Conservation (phyloP, 306 rosid genomes). For the Cucurbita ficifolia region DNA sequence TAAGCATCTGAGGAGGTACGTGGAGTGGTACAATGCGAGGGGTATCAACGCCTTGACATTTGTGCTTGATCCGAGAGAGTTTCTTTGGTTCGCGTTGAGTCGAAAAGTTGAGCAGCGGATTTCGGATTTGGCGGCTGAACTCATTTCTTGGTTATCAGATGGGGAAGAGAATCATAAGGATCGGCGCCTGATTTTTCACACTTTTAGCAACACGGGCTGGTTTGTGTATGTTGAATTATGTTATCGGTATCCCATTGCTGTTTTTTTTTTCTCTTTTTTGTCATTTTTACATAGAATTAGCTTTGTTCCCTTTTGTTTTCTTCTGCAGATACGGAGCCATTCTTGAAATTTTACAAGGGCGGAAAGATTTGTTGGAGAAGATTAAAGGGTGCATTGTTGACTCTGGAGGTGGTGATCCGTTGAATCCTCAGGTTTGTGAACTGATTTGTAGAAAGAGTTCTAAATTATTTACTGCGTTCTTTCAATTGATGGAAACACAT, state of each 20-base stretch:
- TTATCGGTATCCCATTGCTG: not conserved
- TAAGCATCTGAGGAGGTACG: conserved; percentile 67
- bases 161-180: conserved; percentile 41
- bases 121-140: conserved; percentile 28
- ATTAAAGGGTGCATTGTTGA: conserved; percentile 70
- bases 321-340: conserved; percentile 55
- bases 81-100: conserved; percentile 45
- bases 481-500: not conserved
- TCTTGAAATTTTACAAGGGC: conserved; percentile 33
- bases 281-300: not conserved
- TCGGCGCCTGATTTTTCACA: conserved; percentile 59
- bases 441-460: not conserved
- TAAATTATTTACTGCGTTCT: not conserved
- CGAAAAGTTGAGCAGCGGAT: conserved; percentile 34
- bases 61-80: conserved; percentile 40
- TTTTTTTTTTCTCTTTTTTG: not conserved
- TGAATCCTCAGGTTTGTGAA: conserved; percentile 55
- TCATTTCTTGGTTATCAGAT: conserved; percentile 41
- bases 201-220: conserved; percentile 95
- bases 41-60: conserved; percentile 62
- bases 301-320: conserved; percentile 5
- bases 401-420: conserved; percentile 83
- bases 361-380: conserved; percentile 42
- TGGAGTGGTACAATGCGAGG: conserved; percentile 67
- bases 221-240: conserved; percentile 42